phyloP scores from a whole-genome alignment of 2,329 filamentous ascomycete genomes.

The Claviceps humidiphila region DNA sequence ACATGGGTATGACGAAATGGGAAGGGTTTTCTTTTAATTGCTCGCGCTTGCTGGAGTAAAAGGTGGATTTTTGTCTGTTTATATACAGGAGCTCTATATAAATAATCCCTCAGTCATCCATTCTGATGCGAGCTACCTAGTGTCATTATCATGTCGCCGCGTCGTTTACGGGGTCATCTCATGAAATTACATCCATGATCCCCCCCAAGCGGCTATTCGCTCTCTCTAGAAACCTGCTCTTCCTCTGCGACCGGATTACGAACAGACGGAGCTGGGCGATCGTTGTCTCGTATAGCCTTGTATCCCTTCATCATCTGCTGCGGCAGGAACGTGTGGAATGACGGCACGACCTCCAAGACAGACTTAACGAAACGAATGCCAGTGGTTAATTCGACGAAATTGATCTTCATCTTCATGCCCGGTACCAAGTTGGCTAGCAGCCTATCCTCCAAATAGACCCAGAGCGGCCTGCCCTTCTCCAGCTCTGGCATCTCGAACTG shows the following conservation, averaged over 20 bases:
- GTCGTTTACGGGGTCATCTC: background rate
- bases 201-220: background rate
- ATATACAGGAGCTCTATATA: background rate
- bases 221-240: constrained; percentile 12
- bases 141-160: background rate
- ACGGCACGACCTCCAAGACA: constrained; percentile 40
- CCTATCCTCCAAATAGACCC: constrained; percentile 56
- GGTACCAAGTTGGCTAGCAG: constrained; percentile 38
- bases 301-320: constrained; percentile 58
- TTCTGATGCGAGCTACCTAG: background rate
- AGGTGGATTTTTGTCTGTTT: background rate
- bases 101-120: background rate
- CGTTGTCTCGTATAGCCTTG: constrained; percentile 39
- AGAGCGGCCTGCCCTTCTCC: constrained; percentile 11
- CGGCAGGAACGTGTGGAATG: constrained; percentile 50
- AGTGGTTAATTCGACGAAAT: constrained; percentile 44
- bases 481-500: constrained; percentile 13
- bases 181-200: no score
- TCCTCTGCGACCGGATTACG: constrained; percentile 18
- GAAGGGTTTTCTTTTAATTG: background rate
- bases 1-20: background rate
- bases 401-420: constrained; percentile 50
- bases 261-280: constrained; percentile 33
- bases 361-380: constrained; percentile 53
- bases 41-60: background rate